A percentile compares a stretch with the other conserved stretches of the same genome.
These are phyloP conservation scores for Fomitiporia mediterranea DNA, from an alignment of 1,284 basidiomycete species.

Conservation along the genomic window DNA sequence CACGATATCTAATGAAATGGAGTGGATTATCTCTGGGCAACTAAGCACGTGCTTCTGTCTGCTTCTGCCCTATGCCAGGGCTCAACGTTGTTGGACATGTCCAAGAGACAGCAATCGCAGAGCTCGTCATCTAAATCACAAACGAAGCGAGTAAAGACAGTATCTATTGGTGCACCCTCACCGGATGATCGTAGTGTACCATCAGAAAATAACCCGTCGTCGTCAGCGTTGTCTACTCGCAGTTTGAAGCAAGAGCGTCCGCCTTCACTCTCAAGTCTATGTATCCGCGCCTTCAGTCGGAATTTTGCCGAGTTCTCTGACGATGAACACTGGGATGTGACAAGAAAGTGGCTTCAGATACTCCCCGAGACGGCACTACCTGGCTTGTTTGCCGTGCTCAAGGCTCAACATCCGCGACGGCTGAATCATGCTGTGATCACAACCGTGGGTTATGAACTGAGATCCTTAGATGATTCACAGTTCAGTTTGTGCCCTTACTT, in stretches of 20 bases:
- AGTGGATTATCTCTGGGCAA: too few relatives aligned
- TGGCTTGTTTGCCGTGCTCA: conserved; percentile 47
- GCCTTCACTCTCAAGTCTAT: conserved; percentile 45
- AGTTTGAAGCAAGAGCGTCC: conserved; percentile 30
- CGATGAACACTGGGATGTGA: conserved; percentile 34
- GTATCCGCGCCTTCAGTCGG: conserved; percentile 47
- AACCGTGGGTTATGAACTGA: conserved; percentile 37
- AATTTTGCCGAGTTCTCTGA: conserved; percentile 40
- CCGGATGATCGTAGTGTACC: conserved; percentile 13
- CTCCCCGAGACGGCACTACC: conserved; percentile 52
- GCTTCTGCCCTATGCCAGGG: neutral
- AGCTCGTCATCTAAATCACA: neutral
- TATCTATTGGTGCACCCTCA: conserved; percentile 15
- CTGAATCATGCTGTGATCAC: conserved; percentile 51
- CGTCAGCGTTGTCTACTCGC: conserved; percentile 48
- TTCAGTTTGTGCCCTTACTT: conserved; percentile 1
- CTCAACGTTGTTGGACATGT: too few relatives aligned
- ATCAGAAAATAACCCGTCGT: conserved; percentile 38
- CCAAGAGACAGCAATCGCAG: conserved; percentile 10
- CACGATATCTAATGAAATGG: too few relatives aligned
- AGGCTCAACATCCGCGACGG: conserved; percentile 42
- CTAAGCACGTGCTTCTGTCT: too few relatives aligned
- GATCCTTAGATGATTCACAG: neutral
- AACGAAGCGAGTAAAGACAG: neutral
- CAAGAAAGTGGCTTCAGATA: conserved; percentile 37